These are phyloP conservation scores for Solanum chaucha DNA, from an alignment of 257 asterid species.

Conservation along the genomic window DNA sequence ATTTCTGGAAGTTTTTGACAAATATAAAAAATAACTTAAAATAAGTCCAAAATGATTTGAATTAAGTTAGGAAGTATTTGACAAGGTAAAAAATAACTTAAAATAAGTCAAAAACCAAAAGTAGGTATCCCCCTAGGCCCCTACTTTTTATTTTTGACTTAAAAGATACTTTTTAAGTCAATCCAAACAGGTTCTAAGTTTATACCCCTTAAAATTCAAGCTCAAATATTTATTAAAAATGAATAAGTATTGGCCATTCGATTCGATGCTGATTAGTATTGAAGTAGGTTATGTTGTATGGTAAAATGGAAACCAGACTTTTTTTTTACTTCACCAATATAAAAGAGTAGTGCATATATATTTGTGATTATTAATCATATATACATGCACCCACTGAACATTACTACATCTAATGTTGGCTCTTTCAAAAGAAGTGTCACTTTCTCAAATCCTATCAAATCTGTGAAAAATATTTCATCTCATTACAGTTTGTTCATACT, in stretches of 20 bases:
- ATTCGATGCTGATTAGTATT: no score
- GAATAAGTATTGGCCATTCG: fast-evolving
- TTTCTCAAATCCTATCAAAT: neutral
- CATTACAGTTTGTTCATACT: neutral
- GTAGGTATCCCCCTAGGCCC: no score
- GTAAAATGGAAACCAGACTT: neutral
- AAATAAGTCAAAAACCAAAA: no score
- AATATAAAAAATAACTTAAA: no score
- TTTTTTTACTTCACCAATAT: neutral
- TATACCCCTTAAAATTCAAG: no score
- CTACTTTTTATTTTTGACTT: no score
- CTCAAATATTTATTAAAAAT: neutral
- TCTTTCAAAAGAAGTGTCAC: neutral
- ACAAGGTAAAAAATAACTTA: no score
- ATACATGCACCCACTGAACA: neutral
- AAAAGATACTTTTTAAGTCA: no score
- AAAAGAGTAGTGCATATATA: neutral
- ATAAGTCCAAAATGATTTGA: no score
- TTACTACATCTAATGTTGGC: neutral
- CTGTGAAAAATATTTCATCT: neutral
- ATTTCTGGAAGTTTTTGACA: no score
- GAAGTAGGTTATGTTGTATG: neutral
- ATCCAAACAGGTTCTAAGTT: no score
- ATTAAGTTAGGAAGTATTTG: no score
- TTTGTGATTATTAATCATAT: neutral